Conservation (phyloP, 108 stramenopile genomes). For the Fistulifera solaris region DNA sequence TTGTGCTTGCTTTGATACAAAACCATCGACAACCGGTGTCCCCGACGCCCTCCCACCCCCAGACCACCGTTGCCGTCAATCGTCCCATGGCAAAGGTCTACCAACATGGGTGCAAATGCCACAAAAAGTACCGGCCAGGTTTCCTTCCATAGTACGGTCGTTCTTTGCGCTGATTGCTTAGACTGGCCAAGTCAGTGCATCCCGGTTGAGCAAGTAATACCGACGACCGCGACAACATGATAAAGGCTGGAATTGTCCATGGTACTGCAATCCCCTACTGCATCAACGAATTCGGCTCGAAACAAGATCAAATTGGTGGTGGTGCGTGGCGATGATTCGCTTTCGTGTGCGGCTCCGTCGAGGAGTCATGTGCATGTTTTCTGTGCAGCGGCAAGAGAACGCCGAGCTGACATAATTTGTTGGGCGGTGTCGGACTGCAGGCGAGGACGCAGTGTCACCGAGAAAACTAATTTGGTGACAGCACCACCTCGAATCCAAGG, state of each 20-base stretch:
- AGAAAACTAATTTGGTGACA: too few species aligned
- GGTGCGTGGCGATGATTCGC: too few species aligned
- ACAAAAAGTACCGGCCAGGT: slow-evolving; percentile 56
- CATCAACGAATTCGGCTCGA: too few species aligned
- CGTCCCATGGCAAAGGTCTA: slow-evolving; percentile 72
- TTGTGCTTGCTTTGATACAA: slow-evolving; percentile 49
- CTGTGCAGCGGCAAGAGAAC: too few species aligned
- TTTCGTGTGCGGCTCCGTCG: too few species aligned
- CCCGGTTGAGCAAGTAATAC: slow-evolving; percentile 32
- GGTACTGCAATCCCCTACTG: too few species aligned
- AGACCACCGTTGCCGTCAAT: slow-evolving; percentile 68
- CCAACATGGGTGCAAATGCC: slow-evolving; percentile 71
- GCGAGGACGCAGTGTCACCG: too few species aligned
- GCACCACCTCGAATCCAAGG: too few species aligned
- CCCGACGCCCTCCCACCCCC: slow-evolving; percentile 56
- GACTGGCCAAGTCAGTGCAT: slow-evolving; percentile 11
- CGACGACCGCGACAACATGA: slow-evolving; percentile 28
- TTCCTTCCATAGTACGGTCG: slow-evolving; percentile 70
- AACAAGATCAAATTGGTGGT: too few species aligned
- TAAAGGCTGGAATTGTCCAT: background rate
- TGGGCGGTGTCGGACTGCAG: too few species aligned
- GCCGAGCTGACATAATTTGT: too few species aligned
- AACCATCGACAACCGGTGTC: slow-evolving; percentile 78
- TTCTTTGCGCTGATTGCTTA: slow-evolving; percentile 24
- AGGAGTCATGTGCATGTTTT: too few species aligned